Percentiles rank a stretch among this genome's conserved stretches.
These are phyloP conservation scores for Rhododendron williamsianum DNA, from an alignment of 148 eudicot species.

Conservation along the genomic window DNA sequence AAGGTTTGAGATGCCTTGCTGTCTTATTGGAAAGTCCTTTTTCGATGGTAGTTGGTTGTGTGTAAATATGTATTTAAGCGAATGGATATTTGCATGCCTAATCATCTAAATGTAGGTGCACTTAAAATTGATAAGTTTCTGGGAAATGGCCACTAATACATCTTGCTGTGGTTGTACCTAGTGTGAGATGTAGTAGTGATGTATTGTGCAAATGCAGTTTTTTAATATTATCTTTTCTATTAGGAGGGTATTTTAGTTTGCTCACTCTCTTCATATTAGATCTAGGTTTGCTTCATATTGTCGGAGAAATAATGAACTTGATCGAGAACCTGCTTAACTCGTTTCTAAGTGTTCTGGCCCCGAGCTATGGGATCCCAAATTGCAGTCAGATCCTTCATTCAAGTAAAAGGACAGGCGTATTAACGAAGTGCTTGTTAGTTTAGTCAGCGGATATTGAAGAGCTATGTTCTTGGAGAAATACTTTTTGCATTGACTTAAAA, in stretches of 20 bases:
- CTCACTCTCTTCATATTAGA: not conserved
- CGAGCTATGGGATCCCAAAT: conserved; percentile 2
- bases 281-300: not conserved
- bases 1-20: not conserved
- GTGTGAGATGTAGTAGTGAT: not conserved
- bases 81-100: not conserved
- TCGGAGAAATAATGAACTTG: not conserved
- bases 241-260: not conserved
- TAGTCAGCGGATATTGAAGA: not conserved
- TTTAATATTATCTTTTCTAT: not conserved
- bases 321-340: not conserved
- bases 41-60: not conserved
- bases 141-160: not conserved
- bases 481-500: not conserved
- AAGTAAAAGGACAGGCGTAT: not conserved
- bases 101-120: not conserved
- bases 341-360: not conserved
- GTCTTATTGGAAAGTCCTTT: not conserved
- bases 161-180: conserved; percentile 1
- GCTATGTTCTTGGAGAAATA: not conserved
- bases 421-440: not conserved
- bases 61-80: not conserved
- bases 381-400: not conserved
- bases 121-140: not conserved
- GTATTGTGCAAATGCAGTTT: not conserved